Evolutionary conservation across 78 protist genomes (phyloP).

Genomic region (Acrasis kona): DNA sequence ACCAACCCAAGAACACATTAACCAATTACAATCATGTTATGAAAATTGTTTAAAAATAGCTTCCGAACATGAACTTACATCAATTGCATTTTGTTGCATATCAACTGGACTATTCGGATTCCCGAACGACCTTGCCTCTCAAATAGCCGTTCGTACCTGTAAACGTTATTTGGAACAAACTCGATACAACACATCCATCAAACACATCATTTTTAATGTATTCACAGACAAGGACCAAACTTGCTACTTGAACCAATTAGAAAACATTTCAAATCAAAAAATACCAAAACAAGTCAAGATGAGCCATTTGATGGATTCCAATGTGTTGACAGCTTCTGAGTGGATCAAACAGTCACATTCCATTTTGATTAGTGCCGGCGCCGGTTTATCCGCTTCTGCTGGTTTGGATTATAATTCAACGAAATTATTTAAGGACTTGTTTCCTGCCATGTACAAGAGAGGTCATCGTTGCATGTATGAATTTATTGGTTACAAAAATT

Average conservation of each 20-base stretch:
- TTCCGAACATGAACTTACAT: not conserved
- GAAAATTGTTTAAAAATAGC: constrained; percentile 10
- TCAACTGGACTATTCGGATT: constrained; percentile 49
- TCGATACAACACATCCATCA: too few relatives aligned
- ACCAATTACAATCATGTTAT: not conserved
- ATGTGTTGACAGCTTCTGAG: not conserved
- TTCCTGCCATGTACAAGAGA: constrained; percentile 17
- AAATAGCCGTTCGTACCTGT: constrained; percentile 20
- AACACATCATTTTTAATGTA: too few relatives aligned
- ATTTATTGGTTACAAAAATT: constrained; percentile 14
- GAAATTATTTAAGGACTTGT: not conserved
- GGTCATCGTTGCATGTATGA: constrained; percentile 20
- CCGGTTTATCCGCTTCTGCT: constrained; percentile 21
- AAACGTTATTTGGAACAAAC: constrained; percentile 25
- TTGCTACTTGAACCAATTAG: too few relatives aligned
- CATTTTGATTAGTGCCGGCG: constrained; percentile 24
- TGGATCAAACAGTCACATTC: constrained; percentile 4
- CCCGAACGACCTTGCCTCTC: constrained; percentile 13
- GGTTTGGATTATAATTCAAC: constrained; percentile 26
- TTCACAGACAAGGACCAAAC: too few relatives aligned
- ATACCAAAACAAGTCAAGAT: too few relatives aligned
- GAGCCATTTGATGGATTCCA: too few relatives aligned
- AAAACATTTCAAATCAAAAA: too few relatives aligned
- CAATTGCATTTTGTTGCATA: constrained; percentile 38
- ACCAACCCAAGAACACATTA: not conserved